Evolutionary conservation across 2,329 filamentous ascomycete species (phyloP).

Genomic region (Diaporthe nobilis): DNA sequence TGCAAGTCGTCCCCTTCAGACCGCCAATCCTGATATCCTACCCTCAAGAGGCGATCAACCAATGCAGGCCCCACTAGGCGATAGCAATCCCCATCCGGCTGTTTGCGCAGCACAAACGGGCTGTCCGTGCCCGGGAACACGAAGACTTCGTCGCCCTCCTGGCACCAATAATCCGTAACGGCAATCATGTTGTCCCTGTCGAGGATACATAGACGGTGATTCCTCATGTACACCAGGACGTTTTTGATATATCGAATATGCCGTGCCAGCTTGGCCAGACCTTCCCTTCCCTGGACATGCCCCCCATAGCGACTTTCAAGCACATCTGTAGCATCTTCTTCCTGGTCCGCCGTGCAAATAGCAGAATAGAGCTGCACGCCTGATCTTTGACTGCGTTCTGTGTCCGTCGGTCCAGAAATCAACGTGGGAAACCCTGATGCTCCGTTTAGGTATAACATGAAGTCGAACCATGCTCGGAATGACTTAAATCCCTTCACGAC

Average conservation of each 20-base stretch:
- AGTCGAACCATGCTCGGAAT: not conserved
- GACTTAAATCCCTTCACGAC: no score
- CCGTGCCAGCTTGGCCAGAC: not conserved
- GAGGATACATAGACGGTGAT: not conserved
- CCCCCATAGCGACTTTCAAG: not conserved
- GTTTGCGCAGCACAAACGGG: slow-evolving; percentile 3
- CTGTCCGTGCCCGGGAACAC: not conserved
- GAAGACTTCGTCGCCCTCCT: not conserved
- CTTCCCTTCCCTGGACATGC: not conserved
- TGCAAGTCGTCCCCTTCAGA: slow-evolving; percentile 6
- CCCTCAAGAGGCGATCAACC: not conserved
- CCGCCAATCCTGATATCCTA: slow-evolving; percentile 21
- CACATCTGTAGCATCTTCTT: not conserved
- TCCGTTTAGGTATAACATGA: not conserved
- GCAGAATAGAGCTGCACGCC: not conserved
- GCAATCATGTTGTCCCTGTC: slow-evolving; percentile 13
- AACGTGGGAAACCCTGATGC: not conserved
- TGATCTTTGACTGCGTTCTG: no score
- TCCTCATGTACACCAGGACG: not conserved
- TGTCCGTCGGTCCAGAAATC: no score
- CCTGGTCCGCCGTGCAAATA: not conserved
- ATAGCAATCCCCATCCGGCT: not conserved
- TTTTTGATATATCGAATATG: not conserved
- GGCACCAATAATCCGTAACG: not conserved
- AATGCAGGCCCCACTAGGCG: slow-evolving; percentile 19